Conservation (phyloP, 2,329 filamentous ascomycete genomes). For the Xylariales sp. region DNA sequence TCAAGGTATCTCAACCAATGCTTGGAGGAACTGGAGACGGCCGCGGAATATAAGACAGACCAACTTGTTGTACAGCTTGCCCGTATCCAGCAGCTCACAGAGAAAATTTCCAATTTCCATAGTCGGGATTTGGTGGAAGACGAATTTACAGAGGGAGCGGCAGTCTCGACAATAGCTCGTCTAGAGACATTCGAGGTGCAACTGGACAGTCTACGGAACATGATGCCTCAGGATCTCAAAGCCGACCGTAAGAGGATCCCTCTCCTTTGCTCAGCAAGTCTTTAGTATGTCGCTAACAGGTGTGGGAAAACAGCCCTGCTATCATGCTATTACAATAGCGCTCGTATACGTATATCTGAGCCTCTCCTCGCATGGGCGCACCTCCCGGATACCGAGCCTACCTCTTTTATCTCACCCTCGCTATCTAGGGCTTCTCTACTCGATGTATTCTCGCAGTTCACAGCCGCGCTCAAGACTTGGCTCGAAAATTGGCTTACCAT, state of each 20-base stretch:
- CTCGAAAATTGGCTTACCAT: neutral
- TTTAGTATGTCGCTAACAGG: neutral
- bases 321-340: slow-evolving; percentile 1
- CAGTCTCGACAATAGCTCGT: neutral
- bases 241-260: neutral
- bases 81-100: slow-evolving; percentile 1
- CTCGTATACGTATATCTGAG: neutral
- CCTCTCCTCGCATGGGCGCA: slow-evolving; percentile 1
- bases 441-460: slow-evolving; percentile 1
- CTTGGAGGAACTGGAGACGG: neutral
- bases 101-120: slow-evolving; percentile 1
- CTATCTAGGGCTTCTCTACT: neutral
- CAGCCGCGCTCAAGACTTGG: slow-evolving; percentile 1
- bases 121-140: neutral
- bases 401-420: neutral
- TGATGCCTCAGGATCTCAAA: neutral
- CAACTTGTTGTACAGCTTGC: slow-evolving; percentile 1
- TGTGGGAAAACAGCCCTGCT: neutral
- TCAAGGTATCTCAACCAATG: neutral
- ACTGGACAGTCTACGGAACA: slow-evolving; percentile 1
- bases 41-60: slow-evolving; percentile 1
- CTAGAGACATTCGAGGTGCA: neutral
- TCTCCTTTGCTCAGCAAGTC: neutral
- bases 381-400: neutral
- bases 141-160: neutral